Evolutionary conservation across 1,284 basidiomycete species (phyloP), one percentile per base, ranked within the genome.

Genomic region (Tilletia horrida): DNA sequence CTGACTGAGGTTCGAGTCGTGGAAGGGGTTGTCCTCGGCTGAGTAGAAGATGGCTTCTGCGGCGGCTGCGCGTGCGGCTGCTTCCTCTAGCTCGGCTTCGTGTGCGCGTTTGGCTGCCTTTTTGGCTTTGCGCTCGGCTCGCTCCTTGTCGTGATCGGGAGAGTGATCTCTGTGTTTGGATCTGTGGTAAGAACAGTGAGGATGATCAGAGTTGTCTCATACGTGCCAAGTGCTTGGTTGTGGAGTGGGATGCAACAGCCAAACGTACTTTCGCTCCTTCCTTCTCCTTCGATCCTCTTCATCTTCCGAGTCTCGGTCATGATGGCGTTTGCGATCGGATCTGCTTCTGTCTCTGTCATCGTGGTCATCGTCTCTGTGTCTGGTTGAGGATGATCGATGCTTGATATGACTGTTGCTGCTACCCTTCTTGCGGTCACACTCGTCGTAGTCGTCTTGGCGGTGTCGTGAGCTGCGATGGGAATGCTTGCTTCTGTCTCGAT

Each of bases 21-120:
- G 91, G 85, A 98, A 98, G 0, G 95, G 95, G 80, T 98, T 98
- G 85, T 93, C 91, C 7, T 88, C 89, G 47, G 92, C 91, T 75
- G 92, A 93, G 85, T 97, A 97, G 72, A 81, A 72, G 45, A 77
- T 70, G 45, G 76, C 72, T 47, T 81, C 80, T 3, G 80, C 80
- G 16, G 76, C 73, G 13, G 78, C 65, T 50, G 74, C 69, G 4
- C 70, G 76, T 13, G 72, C 76, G 2, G 62, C 71, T 23, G 68
- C 66, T 21, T 74, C 71, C 23, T 74, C 73, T 31, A 72, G 64
- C 13, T 69, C 70, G 27, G 67, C 67, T 42, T 64, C 67, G 25
- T 74, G 63, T 13, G 73, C 67, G n/a, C 73, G 69, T 57, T 75
- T 74, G 18, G 72, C 68, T 16, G 77, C 74, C 65, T 79, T 78